phyloP scores from a whole-genome alignment of 192 early-diverging fungal genomes.

The Umbelopsis isabellina region DNA sequence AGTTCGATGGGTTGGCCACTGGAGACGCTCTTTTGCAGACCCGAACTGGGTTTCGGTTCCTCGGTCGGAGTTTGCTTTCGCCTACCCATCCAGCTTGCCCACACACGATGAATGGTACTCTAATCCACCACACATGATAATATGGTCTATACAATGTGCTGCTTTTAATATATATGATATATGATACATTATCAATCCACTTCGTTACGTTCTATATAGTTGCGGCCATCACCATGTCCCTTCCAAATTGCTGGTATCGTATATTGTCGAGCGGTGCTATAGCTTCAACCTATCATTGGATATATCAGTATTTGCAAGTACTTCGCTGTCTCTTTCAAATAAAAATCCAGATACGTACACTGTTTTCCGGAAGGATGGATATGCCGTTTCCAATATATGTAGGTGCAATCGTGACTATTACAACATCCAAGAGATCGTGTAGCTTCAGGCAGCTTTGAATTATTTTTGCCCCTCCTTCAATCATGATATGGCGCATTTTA shows the following conservation, averaged over 20 bases:
- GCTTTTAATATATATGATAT: background rate
- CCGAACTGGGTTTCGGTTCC: background rate
- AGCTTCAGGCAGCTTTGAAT: background rate
- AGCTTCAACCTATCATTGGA: background rate
- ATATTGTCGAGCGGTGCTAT: background rate
- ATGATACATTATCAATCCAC: background rate
- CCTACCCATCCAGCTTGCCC: background rate
- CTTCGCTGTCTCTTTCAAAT: background rate
- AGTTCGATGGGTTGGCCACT: conserved; percentile 9
- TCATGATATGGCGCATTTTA: background rate
- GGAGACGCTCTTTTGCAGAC: conserved; percentile 1
- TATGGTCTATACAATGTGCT: too few relatives aligned
- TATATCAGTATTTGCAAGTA: background rate
- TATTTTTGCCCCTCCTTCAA: conserved; percentile 4
- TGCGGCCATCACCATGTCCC: background rate
- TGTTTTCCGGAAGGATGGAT: background rate
- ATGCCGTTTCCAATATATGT: background rate
- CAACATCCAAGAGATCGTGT: background rate
- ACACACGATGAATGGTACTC: too few relatives aligned
- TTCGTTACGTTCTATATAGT: background rate
- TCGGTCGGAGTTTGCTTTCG: background rate
- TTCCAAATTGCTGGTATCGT: conserved; percentile 6
- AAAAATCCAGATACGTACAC: background rate
- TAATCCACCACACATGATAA: too few relatives aligned
- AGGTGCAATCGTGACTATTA: conserved; percentile 1